Conservation (phyloP, 2,329 filamentous ascomycete species). For the Talaromyces sp. region DNA sequence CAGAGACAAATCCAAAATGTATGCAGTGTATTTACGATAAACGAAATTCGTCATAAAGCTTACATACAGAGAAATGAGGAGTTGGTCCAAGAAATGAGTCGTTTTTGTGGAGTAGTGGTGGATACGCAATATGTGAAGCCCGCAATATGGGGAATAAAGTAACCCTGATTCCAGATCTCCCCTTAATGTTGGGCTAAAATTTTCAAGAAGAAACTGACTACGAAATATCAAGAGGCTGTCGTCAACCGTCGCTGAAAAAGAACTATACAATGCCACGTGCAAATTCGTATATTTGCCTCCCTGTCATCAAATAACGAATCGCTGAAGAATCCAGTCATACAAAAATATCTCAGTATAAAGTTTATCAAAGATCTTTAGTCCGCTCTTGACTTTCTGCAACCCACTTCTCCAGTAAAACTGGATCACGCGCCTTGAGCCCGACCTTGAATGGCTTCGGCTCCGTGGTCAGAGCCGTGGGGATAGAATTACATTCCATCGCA, state of each 20-base stretch:
- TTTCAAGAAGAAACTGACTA: neutral
- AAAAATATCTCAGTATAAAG: neutral
- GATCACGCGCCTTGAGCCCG: slow-evolving; percentile 51
- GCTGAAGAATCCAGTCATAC: neutral
- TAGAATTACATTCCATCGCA: slow-evolving; percentile 55
- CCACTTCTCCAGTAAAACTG: slow-evolving; percentile 49
- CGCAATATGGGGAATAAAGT: neutral
- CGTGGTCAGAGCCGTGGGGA: slow-evolving; percentile 57
- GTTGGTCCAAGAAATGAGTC: neutral
- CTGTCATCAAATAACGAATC: too few relatives aligned
- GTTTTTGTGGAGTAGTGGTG: neutral
- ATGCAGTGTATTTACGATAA: neutral
- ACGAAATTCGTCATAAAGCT: neutral
- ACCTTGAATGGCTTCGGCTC: slow-evolving; percentile 63
- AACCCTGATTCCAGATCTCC: neutral
- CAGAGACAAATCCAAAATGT: neutral
- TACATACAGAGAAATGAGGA: neutral
- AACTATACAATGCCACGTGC: neutral
- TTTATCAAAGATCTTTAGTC: slow-evolving; percentile 45
- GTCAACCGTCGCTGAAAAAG: neutral
- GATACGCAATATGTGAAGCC: neutral
- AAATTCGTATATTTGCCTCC: neutral
- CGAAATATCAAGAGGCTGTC: neutral
- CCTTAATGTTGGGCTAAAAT: neutral
- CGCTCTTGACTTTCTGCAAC: slow-evolving; percentile 52